Conservation (phyloP, 768 basidiomycete species). For the Trametes sanguinea region DNA sequence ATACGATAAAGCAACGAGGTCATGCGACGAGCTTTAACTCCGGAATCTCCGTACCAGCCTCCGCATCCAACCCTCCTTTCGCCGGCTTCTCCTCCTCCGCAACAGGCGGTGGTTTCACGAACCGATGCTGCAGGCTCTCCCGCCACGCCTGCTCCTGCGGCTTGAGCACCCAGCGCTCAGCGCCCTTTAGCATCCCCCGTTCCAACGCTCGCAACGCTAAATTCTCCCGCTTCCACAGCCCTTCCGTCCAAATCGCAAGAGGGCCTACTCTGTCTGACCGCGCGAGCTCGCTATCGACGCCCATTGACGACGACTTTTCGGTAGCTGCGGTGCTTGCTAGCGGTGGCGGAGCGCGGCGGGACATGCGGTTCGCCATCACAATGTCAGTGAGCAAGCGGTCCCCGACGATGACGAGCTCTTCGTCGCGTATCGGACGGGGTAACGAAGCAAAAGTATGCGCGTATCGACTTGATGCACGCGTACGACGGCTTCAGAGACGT, state of each 20-base stretch:
- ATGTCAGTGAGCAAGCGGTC: constrained; percentile 94
- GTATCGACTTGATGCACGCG: constrained; percentile 71
- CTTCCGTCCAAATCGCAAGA: constrained; percentile 69
- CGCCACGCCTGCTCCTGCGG: constrained; percentile 14
- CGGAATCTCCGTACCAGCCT: constrained; percentile 10
- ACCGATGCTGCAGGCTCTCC: constrained; percentile 16
- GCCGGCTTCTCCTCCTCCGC: not conserved
- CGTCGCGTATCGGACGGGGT: constrained; percentile 52
- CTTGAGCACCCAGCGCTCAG: constrained; percentile 41
- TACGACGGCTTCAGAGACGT: constrained; percentile 75
- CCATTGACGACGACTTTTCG: constrained; percentile 12
- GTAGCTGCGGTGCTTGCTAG: constrained; percentile 8
- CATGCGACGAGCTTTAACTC: not conserved
- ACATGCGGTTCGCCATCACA: constrained; percentile 80
- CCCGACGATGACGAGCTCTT: constrained; percentile 81
- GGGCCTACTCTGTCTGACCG: constrained; percentile 42
- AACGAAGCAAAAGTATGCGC: constrained; percentile 73
- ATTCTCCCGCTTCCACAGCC: constrained; percentile 67
- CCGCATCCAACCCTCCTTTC: constrained; percentile 14
- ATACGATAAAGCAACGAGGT: too few relatives aligned
- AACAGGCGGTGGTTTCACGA: constrained; percentile 14
- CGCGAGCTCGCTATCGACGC: not conserved
- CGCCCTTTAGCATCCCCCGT: constrained; percentile 46
- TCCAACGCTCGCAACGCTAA: constrained; percentile 65
- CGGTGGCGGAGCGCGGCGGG: constrained; percentile 13